Base-by-base conservation (phyloP, 202 grass and related monocot species). In the Setaria italica region DNA sequence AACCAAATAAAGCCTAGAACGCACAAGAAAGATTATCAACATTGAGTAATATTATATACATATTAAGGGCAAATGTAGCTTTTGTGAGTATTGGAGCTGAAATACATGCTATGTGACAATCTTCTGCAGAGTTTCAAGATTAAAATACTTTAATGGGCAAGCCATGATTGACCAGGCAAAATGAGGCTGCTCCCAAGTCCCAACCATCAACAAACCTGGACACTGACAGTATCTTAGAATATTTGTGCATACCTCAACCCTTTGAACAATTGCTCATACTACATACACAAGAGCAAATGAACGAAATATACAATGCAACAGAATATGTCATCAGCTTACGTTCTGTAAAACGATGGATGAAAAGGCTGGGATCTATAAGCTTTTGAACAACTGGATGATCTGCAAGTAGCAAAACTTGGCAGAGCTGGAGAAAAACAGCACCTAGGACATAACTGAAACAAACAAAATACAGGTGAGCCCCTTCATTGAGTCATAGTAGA, bases 361-460 rank as follows among this genome's bases (percentile, higher is more conserved):
- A 98, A 89, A 98, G 95, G 75, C 93, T 94, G 60, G 95, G 95
- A 82, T 98, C 95, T 46, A 95, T 62, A 53, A 98, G 86, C 35
- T 91, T 95, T 82, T 98, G 93, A 81, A 98, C 72, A 89, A 95
- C 60, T 82, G 95, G 93, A 92, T 98, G 95, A 8, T 94, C 76
- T 54, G 76, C 30, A 1, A 98, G 91, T 62, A 82, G 88, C 49
- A 98, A 85, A 77, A 93, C 83, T 95, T 92, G 92, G 82, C 96
- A 98, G 72, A 98, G 89, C 89, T 98, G 93, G 76, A 98, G 87
- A 91, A 98, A 98, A 70, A 95, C 91, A 77, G 93, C 96, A 81
- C 96, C 93, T 82, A 98, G 82, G 58, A 95, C 96, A 92, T 98
- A 98, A 73, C 93, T 98, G 89, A 88, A 90, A 25, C 25, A 41